Conservation (phyloP, 495 filamentous ascomycete species). For the Aspergillus olivimuriae region DNA sequence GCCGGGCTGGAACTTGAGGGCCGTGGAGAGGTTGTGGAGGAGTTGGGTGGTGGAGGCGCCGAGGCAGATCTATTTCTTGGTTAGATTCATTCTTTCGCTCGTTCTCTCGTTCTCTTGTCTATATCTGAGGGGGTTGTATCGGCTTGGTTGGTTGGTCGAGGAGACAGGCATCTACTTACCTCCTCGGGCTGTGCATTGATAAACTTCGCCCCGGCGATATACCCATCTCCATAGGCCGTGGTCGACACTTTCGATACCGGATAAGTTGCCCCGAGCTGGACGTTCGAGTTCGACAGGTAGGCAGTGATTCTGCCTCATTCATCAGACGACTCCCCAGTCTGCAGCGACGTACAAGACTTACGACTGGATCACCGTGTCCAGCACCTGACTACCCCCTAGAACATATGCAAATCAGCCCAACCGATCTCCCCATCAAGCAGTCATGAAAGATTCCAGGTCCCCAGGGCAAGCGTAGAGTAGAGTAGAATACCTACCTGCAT, state of each 20-base stretch:
- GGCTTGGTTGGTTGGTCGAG: background rate
- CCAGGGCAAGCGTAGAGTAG: too few relatives aligned
- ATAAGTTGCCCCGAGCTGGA: slow-evolving; percentile 68
- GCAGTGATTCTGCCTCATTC: slow-evolving; percentile 45
- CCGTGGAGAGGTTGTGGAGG: slow-evolving; percentile 60
- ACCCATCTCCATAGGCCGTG: slow-evolving; percentile 45
- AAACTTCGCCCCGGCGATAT: slow-evolving; percentile 56
- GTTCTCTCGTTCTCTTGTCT: too few relatives aligned
- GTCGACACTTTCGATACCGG: slow-evolving; percentile 47
- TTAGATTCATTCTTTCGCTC: slow-evolving; percentile 4
- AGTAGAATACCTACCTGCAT: slow-evolving; percentile 47
- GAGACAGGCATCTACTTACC: slow-evolving; percentile 36
- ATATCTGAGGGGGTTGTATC: background rate
- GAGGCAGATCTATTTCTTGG: slow-evolving; percentile 27
- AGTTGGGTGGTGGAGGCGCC: slow-evolving; percentile 68
- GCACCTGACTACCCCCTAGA: slow-evolving; percentile 58
- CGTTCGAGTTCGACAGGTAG: slow-evolving; percentile 62
- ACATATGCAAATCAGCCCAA: background rate
- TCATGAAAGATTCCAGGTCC: too few relatives aligned
- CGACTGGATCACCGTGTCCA: slow-evolving; percentile 59
- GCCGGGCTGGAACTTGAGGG: slow-evolving; percentile 50
- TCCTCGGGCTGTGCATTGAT: slow-evolving; percentile 59
- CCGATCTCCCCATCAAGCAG: background rate
- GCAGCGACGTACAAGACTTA: slow-evolving; percentile 26
- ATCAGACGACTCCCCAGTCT: background rate